These are phyloP conservation scores for Camellia sinensis DNA, from an alignment of 148 eudicot genomes.

Conservation along the genomic window DNA sequence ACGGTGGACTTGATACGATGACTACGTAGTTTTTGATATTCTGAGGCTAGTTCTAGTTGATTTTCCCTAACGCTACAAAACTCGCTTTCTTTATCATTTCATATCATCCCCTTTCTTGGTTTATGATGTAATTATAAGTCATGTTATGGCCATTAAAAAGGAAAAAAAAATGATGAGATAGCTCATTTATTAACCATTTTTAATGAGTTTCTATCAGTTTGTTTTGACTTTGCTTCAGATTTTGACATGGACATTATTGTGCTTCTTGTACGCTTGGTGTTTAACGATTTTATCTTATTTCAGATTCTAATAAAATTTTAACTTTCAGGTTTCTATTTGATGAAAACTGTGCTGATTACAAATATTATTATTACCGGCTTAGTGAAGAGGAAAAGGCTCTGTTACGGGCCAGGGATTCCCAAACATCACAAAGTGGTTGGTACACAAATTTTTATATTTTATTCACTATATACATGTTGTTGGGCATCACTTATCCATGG, in stretches of 20 bases:
- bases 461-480: background rate
- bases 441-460: constrained; percentile 2
- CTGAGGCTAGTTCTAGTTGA: background rate
- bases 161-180: background rate
- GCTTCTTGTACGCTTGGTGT: background rate
- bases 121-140: background rate
- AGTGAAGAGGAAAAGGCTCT: constrained; percentile 72
- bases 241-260: background rate
- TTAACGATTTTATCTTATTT: background rate
- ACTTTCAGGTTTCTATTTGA: constrained; percentile 81
- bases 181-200: background rate
- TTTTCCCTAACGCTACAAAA: background rate
- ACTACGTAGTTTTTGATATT: background rate
- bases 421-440: constrained; percentile 53
- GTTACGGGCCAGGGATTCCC: constrained; percentile 43
- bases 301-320: constrained; percentile 15
- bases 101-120: background rate
- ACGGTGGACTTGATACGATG: background rate
- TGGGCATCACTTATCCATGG: background rate
- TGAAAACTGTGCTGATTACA: constrained; percentile 75
- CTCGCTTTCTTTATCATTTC: background rate
- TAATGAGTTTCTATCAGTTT: background rate
- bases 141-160: background rate
- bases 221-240: background rate
- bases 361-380: constrained; percentile 79